phyloP scores from a whole-genome alignment of 805 yeast species.

The Middelhovenomyces tepae region DNA sequence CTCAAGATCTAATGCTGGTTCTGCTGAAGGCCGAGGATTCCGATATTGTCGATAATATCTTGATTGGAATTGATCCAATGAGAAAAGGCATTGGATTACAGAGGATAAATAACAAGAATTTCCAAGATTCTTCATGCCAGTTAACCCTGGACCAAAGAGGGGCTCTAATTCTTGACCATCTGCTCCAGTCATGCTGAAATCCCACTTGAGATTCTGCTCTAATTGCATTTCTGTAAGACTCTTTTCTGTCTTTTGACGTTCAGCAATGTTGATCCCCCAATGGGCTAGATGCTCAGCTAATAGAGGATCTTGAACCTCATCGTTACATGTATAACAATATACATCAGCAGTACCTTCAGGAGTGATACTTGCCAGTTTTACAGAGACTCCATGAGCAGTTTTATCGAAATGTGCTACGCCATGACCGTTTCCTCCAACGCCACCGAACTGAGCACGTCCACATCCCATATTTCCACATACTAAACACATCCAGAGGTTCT shows the following conservation, averaged over 20 bases:
- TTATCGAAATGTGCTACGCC: slow-evolving; percentile 64
- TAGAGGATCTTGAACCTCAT: slow-evolving; percentile 72
- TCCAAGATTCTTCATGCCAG: slow-evolving; percentile 86
- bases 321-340: slow-evolving; percentile 83
- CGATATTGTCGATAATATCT: slow-evolving; percentile 13
- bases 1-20: slow-evolving; percentile 56
- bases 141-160: slow-evolving; percentile 64
- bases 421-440: slow-evolving; percentile 88
- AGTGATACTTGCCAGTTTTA: slow-evolving; percentile 83
- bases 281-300: slow-evolving; percentile 39
- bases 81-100: slow-evolving; percentile 62
- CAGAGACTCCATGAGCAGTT: slow-evolving; percentile 68
- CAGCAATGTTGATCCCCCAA: slow-evolving; percentile 58
- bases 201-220: slow-evolving; percentile 91
- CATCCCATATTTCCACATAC: slow-evolving; percentile 90
- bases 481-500: slow-evolving; percentile 88
- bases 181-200: slow-evolving; percentile 68
- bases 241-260: slow-evolving; percentile 69
- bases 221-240: slow-evolving; percentile 80
- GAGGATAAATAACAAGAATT: slow-evolving; percentile 88
- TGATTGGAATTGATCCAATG: slow-evolving; percentile 27
- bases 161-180: slow-evolving; percentile 58
- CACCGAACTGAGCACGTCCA: slow-evolving; percentile 92
- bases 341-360: slow-evolving; percentile 67
- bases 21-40: slow-evolving; percentile 21